Base-by-base conservation (phyloP, 257 asterid genomes). In the Ajuga chamaepitys region DNA sequence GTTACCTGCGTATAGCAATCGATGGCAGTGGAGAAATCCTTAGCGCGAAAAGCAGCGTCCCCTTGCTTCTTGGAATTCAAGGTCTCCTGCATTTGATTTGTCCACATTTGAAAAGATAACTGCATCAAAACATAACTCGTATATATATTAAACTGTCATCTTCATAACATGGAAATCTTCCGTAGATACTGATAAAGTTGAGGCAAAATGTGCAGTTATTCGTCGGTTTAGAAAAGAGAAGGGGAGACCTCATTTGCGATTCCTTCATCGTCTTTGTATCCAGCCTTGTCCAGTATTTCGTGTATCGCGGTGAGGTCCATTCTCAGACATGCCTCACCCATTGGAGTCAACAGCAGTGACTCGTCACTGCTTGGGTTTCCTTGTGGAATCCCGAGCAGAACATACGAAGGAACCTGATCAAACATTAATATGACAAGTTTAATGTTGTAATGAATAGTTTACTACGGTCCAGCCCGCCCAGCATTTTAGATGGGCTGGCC, bases 101-200 rank as follows among this genome's bases (percentile, higher is more conserved):
- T 93, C 98, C 98, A 93, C 91, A 93, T 67, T 66, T 93, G 98
- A 74, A 93, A 93, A 40, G 98, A 93, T 45, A 93, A 89, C 98
- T 93, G 95, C 78, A 83, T 46, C 44, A 48, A 75, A 8, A 30
- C 1, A 30, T 30, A 4, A 30, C 7, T 30, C 7, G 37, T 30
- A 4, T 30, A 30, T 30, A 3, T 5, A 0, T 8, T 30, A n/a
- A n/a, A n/a, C n/a, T n/a, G n/a, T n/a, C n/a, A n/a, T n/a, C 4
- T 30, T 5, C 37, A 30, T 4, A 30, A 30, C 37, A 30, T 30
- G 4, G 37, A 4, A 30, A 30, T 30, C 7, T 30, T 30, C 37
- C 37, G 4, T 30, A 30, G 4, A 8, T 4, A n/a, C 14, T n/a
- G 21, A 55, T 20, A 55, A 3, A 48, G 9, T 5, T 13, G 14